These are phyloP conservation scores for Wakefieldia striispora DNA, from an alignment of 768 basidiomycete genomes.

Conservation along the genomic window DNA sequence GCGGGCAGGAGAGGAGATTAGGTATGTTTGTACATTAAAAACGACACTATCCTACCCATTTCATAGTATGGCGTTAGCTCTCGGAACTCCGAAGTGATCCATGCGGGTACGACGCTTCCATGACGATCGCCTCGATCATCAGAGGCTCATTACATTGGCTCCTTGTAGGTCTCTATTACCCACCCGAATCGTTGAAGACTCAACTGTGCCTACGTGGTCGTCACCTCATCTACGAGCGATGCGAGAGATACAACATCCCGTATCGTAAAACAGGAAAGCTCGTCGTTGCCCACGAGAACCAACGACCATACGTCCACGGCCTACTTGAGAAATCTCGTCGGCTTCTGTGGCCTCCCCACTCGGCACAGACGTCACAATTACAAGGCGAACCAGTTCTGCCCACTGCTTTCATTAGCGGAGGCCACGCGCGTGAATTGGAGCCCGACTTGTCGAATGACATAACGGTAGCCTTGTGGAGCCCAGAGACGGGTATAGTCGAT, in stretches of 20 bases:
- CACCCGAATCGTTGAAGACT: slow-evolving; percentile 79
- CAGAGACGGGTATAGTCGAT: slow-evolving; percentile 88
- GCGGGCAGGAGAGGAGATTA: slow-evolving; percentile 81
- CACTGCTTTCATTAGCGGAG: slow-evolving; percentile 63
- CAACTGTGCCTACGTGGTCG: slow-evolving; percentile 84
- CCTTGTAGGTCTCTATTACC: slow-evolving; percentile 76
- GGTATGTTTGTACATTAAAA: slow-evolving; percentile 39
- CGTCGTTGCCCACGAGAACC: slow-evolving; percentile 72
- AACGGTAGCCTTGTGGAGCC: slow-evolving; percentile 71
- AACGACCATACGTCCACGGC: slow-evolving; percentile 65
- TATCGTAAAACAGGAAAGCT: slow-evolving; percentile 83
- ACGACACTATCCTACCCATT: neutral
- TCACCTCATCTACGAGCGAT: slow-evolving; percentile 77
- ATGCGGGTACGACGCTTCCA: slow-evolving; percentile 56
- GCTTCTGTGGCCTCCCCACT: slow-evolving; percentile 51
- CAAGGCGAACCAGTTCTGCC: slow-evolving; percentile 46
- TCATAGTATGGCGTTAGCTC: slow-evolving; percentile 48
- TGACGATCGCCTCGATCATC: neutral
- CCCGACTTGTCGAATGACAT: slow-evolving; percentile 79
- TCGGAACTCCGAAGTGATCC: slow-evolving; percentile 93
- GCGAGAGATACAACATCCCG: slow-evolving; percentile 59
- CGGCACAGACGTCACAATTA: slow-evolving; percentile 19
- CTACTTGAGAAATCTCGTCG: slow-evolving; percentile 62
- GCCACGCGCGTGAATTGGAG: slow-evolving; percentile 70
- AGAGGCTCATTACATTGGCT: neutral